A percentile compares a stretch with the other conserved stretches of the same genome.
Conservation (phyloP, 2,329 filamentous ascomycete species). For the Epicoccum nigrum region DNA sequence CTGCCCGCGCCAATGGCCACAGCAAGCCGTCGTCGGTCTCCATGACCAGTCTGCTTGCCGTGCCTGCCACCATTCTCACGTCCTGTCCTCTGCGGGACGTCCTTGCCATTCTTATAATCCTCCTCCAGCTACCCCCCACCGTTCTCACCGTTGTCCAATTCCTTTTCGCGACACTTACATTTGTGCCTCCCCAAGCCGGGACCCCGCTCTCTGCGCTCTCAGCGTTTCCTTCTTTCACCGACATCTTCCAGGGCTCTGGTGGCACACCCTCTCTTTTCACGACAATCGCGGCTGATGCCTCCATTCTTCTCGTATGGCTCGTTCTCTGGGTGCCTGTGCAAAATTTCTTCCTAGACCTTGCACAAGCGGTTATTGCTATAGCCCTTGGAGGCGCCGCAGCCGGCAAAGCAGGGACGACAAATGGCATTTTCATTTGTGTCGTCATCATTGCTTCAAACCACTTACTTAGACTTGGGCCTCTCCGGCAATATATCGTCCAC, state of each 20-base stretch:
- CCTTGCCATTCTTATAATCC: conserved; percentile 92
- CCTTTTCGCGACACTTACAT: conserved; percentile 89
- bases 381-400: conserved; percentile 83
- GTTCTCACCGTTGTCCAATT: conserved; percentile 88
- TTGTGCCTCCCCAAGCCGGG: conserved; percentile 78
- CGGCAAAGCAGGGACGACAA: conserved; percentile 70
- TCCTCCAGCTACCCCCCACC: conserved; percentile 89
- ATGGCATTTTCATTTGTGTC: conserved; percentile 74
- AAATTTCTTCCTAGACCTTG: conserved; percentile 85
- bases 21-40: conserved; percentile 69
- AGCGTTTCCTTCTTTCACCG: conserved; percentile 77
- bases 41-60: conserved; percentile 69
- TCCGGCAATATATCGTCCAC: conserved; percentile 51
- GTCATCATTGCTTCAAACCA: conserved; percentile 65
- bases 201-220: conserved; percentile 77
- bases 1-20: conserved; percentile 65
- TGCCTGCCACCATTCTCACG: conserved; percentile 84
- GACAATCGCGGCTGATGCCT: conserved; percentile 80
- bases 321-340: conserved; percentile 87
- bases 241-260: conserved; percentile 87
- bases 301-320: conserved; percentile 84
- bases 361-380: conserved; percentile 91
- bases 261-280: conserved; percentile 86
- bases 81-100: conserved; percentile 93
- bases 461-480: conserved; percentile 60